phyloP scores from a whole-genome alignment of 306 rosid species.

The Purshia tridentata region DNA sequence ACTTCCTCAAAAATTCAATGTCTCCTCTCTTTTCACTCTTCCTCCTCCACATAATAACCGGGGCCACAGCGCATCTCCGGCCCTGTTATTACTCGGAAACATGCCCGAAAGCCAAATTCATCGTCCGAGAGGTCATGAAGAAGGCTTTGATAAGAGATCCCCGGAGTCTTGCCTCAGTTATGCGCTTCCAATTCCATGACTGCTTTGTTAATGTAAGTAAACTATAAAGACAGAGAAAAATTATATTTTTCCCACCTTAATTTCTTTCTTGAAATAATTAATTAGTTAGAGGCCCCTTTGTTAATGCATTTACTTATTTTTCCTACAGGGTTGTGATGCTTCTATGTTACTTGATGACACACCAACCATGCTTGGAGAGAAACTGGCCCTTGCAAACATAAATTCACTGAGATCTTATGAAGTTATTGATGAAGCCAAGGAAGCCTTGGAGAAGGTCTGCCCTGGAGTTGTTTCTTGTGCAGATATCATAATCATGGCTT shows the following conservation, averaged over 20 bases:
- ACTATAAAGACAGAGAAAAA: not conserved
- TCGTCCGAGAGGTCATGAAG: constrained; percentile 62
- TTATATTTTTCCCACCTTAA: not conserved
- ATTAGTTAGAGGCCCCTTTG: not conserved
- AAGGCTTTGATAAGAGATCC: constrained; percentile 61
- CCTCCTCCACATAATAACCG: constrained; percentile 24
- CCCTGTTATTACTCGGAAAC: constrained; percentile 49
- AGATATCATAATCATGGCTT: constrained; percentile 80
- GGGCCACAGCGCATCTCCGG: constrained; percentile 39
- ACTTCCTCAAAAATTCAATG: constrained; percentile 18
- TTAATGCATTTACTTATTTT: not conserved
- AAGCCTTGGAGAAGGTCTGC: constrained; percentile 60
- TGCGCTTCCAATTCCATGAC: constrained; percentile 93
- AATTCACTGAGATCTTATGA: constrained; percentile 81
- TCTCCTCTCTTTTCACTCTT: constrained; percentile 28
- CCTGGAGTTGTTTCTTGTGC: constrained; percentile 91
- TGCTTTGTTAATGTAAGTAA: constrained; percentile 73
- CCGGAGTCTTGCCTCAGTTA: constrained; percentile 80
- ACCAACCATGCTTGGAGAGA: constrained; percentile 78
- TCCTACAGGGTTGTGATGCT: constrained; percentile 81
- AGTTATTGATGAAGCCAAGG: constrained; percentile 72
- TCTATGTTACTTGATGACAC: constrained; percentile 90
- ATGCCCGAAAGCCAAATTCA: constrained; percentile 65
- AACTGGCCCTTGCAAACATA: constrained; percentile 69
- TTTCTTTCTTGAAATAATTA: not conserved